Base-by-base conservation (phyloP, 2,329 filamentous ascomycete genomes). In the Aspergillus pseudoglaucus region DNA sequence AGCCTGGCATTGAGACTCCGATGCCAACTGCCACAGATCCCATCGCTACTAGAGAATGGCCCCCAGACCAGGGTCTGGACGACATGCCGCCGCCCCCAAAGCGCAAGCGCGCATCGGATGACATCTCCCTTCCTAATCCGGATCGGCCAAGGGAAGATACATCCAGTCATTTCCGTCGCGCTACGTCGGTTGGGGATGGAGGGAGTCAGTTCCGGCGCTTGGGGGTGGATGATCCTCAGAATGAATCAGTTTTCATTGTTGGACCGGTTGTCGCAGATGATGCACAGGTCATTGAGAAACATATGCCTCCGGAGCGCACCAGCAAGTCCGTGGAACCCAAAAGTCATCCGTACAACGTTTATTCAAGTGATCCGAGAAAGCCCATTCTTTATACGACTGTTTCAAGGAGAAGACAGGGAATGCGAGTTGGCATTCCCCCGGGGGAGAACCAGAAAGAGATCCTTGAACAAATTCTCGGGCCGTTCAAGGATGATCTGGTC, bases 201-300 rank as follows among this genome's bases (percentile, higher is more conserved):
- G 59, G 57, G 42, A 66, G 55, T 48, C 62, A 66, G 27, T 47
- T 59, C 43, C 58, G 60, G 44, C 62, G 66, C 45, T 63, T 62
- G 47, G 59, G 58, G 42, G 47, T 58, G 22, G 63, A 69, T 10
- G 65, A 68, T 40, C 65, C 62, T 6, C 65, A 69, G 5, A 70
- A 71, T 49, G 69, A 72, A 52, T 72, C 68, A 1, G 67, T 72
- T 33, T 76, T 81, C 53, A 81, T 84, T 49, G 74, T 84, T 45
- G 79, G 81, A 0, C 80, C 80, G 0, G 77, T 79, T 5, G 73
- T 78, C 5, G 80, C 78, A 4, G 77, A 77, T 43, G 81, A 84
- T 64, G 80, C 77, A 1, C 79, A 83, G 46, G 73, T 83, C 9
- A 69, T 83, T 41, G 76, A 80, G n/a, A 75, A 79, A 45, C 81